Conservation (phyloP, 352 stramenopile species). For the Pythium brassicae region DNA sequence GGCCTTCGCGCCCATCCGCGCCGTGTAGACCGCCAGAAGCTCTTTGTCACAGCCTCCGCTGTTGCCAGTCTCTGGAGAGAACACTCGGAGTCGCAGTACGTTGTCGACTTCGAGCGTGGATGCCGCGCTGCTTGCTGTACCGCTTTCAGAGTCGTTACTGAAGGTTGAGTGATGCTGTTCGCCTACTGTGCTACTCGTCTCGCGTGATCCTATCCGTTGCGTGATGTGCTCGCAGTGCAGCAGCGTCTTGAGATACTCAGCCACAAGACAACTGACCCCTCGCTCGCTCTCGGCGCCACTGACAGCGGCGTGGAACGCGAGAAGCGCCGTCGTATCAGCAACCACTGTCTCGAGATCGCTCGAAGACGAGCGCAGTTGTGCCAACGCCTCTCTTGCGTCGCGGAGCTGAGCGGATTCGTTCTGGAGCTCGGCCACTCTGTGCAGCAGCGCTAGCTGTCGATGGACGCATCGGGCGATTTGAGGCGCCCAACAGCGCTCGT, state of each 20-base stretch:
- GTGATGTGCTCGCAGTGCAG: slow-evolving; percentile 6
- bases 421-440: neutral
- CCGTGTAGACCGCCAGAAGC: slow-evolving; percentile 5
- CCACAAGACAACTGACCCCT: slow-evolving; percentile 1
- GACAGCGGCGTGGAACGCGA: slow-evolving; percentile 3
- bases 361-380: neutral
- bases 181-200: neutral
- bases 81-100: slow-evolving; percentile 11
- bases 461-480: slow-evolving; percentile 5
- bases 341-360: neutral
- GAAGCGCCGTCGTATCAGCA: neutral
- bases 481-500: slow-evolving; percentile 7
- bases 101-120: slow-evolving; percentile 12
- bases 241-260: slow-evolving; percentile 7
- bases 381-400: neutral
- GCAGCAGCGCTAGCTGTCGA: slow-evolving; percentile 6
- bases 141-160: neutral
- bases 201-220: neutral
- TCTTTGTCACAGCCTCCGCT: neutral
- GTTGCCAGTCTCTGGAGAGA: neutral
- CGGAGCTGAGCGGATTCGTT: neutral
- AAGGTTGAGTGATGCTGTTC: neutral
- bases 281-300: neutral
- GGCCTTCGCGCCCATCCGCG: neutral
- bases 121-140: neutral